Evolutionary conservation across 1,284 basidiomycete genomes (phyloP).

Genomic region (Cryptococcus sp.): DNA sequence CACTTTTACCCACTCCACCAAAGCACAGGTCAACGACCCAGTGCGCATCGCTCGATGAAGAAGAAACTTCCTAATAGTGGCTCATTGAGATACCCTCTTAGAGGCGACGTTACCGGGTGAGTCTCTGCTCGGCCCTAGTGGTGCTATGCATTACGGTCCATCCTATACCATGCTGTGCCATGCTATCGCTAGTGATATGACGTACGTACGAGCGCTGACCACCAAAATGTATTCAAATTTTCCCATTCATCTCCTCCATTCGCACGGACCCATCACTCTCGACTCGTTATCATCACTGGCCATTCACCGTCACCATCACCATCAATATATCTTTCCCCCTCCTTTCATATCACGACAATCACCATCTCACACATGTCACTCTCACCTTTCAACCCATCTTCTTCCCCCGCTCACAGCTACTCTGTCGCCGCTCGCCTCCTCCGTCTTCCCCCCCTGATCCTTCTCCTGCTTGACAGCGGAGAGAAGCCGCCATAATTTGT

Average conservation of each 20-base stretch:
- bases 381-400: neutral
- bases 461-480: constrained; percentile 46
- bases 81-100: constrained; percentile 29
- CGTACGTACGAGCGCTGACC: too few relatives aligned
- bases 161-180: too few relatives aligned
- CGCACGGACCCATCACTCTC: neutral
- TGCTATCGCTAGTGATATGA: too few relatives aligned
- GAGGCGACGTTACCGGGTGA: constrained; percentile 39
- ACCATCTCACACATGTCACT: too few relatives aligned
- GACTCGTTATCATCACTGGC: too few relatives aligned
- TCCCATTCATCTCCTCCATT: neutral
- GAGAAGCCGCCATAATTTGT: constrained; percentile 52
- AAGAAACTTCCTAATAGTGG: constrained; percentile 52
- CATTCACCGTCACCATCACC: too few relatives aligned
- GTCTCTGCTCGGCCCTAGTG: constrained; percentile 6
- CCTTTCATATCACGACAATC: constrained; percentile 1
- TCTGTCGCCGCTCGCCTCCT: constrained; percentile 42
- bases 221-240: neutral
- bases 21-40: constrained; percentile 1
- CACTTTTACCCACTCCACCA: neutral
- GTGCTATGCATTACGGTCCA: neutral
- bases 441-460: constrained; percentile 47
- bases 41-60: constrained; percentile 37
- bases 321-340: neutral
- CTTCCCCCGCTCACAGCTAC: constrained; percentile 28